Evolutionary conservation across 2,329 filamentous ascomycete species (phyloP).

Genomic region (Ophiostoma angusticollis): DNA sequence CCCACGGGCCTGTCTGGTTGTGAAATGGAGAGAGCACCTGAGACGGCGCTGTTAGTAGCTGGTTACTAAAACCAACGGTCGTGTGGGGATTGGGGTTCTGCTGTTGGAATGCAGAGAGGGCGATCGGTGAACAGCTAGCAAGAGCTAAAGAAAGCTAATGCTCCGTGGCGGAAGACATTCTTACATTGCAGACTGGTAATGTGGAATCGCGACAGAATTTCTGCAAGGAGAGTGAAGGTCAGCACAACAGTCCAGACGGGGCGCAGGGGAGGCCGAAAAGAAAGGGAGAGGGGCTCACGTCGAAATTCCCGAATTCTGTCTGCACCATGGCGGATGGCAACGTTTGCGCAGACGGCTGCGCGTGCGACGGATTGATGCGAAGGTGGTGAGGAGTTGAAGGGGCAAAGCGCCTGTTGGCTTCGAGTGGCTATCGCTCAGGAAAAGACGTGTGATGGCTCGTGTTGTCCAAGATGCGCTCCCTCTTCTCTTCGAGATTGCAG

Average conservation of each 20-base stretch:
- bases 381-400: no score
- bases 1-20: constrained; percentile 47
- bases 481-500: no score
- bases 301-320: constrained; percentile 48
- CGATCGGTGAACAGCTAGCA: no score
- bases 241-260: no score
- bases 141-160: not conserved
- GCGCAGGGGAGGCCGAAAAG: constrained; percentile 7
- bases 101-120: no score
- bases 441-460: no score
- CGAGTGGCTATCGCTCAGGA: no score
- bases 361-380: not conserved
- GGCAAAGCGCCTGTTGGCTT: no score
- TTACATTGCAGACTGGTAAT: constrained; percentile 72
- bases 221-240: constrained; percentile 30
- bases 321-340: constrained; percentile 35
- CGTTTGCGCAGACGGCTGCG: constrained; percentile 8
- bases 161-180: constrained; percentile 24
- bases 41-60: not conserved
- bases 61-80: not conserved
- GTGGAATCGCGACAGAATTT: constrained; percentile 76
- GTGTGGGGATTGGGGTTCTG: no score
- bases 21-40: constrained; percentile 53
- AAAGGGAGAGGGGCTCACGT: constrained; percentile 28
- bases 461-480: no score